phyloP scores from a whole-genome alignment of 2,329 filamentous ascomycete genomes.

The Verticillium tricorpus region DNA sequence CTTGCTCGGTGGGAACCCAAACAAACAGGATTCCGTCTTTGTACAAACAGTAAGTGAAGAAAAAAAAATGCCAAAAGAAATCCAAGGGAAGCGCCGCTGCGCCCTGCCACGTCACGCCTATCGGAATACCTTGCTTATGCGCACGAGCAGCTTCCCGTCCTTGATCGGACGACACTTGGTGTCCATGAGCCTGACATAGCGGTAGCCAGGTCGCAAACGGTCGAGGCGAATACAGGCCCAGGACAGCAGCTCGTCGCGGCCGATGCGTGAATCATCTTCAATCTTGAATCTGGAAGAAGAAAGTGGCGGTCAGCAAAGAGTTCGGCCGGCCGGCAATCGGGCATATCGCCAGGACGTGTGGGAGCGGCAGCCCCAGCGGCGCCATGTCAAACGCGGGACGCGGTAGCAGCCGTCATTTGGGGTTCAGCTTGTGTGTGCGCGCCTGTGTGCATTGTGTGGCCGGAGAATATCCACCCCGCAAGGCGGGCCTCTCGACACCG shows the following conservation, averaged over 20 bases:
- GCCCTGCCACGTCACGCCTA: slow-evolving; percentile 15
- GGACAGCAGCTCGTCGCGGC: slow-evolving; percentile 36
- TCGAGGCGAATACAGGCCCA: slow-evolving; percentile 59
- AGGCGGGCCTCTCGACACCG: background rate
- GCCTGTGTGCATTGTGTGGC: background rate
- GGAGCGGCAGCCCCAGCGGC: background rate
- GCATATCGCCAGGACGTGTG: background rate
- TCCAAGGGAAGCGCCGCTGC: background rate
- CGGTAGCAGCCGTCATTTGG: background rate
- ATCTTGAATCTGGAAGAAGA: slow-evolving; percentile 43
- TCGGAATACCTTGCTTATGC: slow-evolving; percentile 41
- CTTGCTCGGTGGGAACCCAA: background rate
- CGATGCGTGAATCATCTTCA: slow-evolving; percentile 40
- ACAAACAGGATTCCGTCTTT: background rate
- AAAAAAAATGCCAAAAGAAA: background rate
- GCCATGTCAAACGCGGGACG: background rate
- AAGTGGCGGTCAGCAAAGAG: background rate
- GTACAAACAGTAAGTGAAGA: background rate
- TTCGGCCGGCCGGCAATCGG: background rate
- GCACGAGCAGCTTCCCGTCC: slow-evolving; percentile 47
- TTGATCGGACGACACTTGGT: slow-evolving; percentile 36
- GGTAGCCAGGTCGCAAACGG: slow-evolving; percentile 50
- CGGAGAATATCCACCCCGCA: background rate
- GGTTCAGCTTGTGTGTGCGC: background rate
- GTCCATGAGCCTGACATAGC: slow-evolving; percentile 48